Conservation (phyloP, 371 early-diverging fungal genomes). For the Cokeromyces recurvatus region DNA sequence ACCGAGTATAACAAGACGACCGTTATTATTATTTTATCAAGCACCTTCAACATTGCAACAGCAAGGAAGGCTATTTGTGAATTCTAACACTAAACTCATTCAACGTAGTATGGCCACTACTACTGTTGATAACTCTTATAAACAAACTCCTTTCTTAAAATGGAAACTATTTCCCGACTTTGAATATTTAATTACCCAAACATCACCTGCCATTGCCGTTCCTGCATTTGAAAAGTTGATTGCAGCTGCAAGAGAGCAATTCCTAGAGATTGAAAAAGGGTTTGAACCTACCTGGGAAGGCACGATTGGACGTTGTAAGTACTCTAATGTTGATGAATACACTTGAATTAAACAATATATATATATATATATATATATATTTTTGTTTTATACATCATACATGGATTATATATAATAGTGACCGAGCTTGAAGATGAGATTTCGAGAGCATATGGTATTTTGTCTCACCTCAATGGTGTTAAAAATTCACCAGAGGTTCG, state of each 20-base stretch:
- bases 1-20: no score
- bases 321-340: no score
- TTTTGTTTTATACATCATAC: no score
- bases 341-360: no score
- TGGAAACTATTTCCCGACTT: conserved; percentile 59
- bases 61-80: no score
- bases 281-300: conserved; percentile 64
- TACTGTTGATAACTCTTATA: neutral
- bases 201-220: conserved; percentile 46
- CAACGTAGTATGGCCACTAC: no score
- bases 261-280: conserved; percentile 41
- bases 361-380: no score
- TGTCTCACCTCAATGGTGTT: conserved; percentile 59
- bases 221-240: conserved; percentile 49
- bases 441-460: conserved; percentile 51
- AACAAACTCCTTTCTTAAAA: conserved; percentile 36
- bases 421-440: conserved; percentile 54
- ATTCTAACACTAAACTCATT: no score
- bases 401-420: no score
- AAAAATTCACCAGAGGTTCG: conserved; percentile 56
- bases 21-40: no score
- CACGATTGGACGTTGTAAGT: conserved; percentile 51
- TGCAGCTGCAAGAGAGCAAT: conserved; percentile 38
- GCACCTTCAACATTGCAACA: no score
- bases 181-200: conserved; percentile 30